These are phyloP conservation scores for Blastosporella zonata DNA, from an alignment of 1,284 basidiomycete species.

Conservation along the genomic window DNA sequence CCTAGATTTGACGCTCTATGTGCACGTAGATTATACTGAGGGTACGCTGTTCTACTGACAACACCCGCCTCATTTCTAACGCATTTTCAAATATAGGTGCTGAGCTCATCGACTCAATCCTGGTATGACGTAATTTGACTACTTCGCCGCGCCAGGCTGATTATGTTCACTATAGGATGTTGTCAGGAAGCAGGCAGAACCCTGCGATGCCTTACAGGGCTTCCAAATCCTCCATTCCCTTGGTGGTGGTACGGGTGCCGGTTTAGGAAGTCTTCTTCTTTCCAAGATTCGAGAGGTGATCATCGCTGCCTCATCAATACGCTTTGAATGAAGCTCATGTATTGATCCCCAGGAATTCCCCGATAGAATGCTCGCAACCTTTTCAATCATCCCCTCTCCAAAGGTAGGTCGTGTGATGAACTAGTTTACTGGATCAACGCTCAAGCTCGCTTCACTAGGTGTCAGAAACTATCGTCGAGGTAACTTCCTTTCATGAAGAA, in stretches of 20 bases:
- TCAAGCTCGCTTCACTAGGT: conserved; percentile 44
- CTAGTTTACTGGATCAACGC: background rate
- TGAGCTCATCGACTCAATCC: conserved; percentile 85
- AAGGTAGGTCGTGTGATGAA: conserved; percentile 47
- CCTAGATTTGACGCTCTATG: background rate
- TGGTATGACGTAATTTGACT: conserved; percentile 38
- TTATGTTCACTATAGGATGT: conserved; percentile 48
- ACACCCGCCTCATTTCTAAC: conserved; percentile 2
- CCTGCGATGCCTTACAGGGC: conserved; percentile 87
- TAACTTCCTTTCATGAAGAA: conserved; percentile 24
- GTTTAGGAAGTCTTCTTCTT: conserved; percentile 79
- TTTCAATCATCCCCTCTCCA: conserved; percentile 89
- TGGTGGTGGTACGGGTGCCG: conserved; percentile 91
- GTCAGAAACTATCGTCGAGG: conserved; percentile 94
- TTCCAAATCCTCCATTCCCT: conserved; percentile 94
- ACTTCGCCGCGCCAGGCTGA: background rate
- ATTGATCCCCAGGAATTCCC: conserved; percentile 68
- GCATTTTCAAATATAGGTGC: conserved; percentile 53
- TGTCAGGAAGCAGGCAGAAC: conserved; percentile 73
- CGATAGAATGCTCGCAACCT: conserved; percentile 92
- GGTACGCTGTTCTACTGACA: conserved; percentile 38
- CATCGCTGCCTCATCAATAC: background rate
- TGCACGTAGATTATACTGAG: conserved; percentile 73
- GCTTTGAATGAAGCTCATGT: conserved; percentile 10
- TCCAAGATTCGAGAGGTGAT: conserved; percentile 80